A percentile compares a stretch with the other conserved stretches of the same genome.
phyloP scores from a whole-genome alignment of 1,284 basidiomycete genomes.

The Volvariella surrecta region DNA sequence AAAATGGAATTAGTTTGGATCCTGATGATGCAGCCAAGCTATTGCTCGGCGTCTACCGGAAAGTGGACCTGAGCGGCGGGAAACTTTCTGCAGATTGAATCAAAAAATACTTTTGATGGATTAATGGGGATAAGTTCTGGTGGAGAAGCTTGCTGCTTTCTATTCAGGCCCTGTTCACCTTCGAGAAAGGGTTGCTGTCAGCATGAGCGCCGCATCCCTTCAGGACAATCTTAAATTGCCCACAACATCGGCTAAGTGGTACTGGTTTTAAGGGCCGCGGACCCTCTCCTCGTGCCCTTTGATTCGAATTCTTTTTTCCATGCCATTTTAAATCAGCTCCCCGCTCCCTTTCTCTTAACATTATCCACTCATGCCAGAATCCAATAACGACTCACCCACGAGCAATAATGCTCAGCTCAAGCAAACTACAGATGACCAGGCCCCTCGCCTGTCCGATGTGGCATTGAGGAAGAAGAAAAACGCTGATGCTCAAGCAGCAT shows the following conservation, averaged over 20 bases:
- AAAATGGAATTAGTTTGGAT: slow-evolving; percentile 10
- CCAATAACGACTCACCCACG: slow-evolving; percentile 27
- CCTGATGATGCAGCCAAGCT: slow-evolving; percentile 7
- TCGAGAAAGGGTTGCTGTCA: slow-evolving; percentile 32
- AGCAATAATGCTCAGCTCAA: slow-evolving; percentile 23
- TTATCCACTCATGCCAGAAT: slow-evolving; percentile 36
- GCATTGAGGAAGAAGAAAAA: slow-evolving; percentile 79
- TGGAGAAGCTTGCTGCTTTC: slow-evolving; percentile 23
- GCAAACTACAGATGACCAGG: slow-evolving; percentile 22
- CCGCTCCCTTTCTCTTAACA: slow-evolving; percentile 21
- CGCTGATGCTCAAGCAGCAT: slow-evolving; percentile 70
- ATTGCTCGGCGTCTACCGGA: slow-evolving; percentile 18
- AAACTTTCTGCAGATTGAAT: slow-evolving; percentile 13
- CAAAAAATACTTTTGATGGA: slow-evolving; percentile 12
- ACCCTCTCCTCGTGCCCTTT: slow-evolving; percentile 55
- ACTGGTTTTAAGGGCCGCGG: slow-evolving; percentile 38
- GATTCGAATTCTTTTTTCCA: slow-evolving; percentile 54
- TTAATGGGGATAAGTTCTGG: slow-evolving; percentile 27
- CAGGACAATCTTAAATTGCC: slow-evolving; percentile 38
- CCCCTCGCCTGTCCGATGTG: slow-evolving; percentile 41
- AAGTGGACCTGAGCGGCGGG: slow-evolving; percentile 15
- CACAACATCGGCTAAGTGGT: slow-evolving; percentile 37
- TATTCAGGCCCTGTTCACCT: slow-evolving; percentile 24
- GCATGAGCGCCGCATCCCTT: slow-evolving; percentile 33
- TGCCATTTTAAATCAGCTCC: slow-evolving; percentile 41